phyloP scores from a whole-genome alignment of 2,329 filamentous ascomycete species.

The Botrytis galanthina region DNA sequence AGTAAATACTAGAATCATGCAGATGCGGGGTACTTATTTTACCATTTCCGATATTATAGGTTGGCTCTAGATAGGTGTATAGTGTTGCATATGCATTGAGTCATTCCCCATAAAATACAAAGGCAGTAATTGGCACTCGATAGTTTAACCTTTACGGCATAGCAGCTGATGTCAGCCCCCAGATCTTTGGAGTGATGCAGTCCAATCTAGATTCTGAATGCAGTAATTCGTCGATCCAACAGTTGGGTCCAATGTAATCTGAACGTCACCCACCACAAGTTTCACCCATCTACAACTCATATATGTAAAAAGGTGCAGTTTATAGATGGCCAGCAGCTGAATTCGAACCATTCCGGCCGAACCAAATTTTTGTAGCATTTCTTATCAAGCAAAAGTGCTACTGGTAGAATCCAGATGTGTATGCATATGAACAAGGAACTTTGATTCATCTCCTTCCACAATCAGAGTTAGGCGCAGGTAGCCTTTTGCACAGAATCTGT shows the following conservation, averaged over 20 bases:
- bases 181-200: not conserved
- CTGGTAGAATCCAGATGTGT: not conserved
- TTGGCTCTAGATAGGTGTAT: not conserved
- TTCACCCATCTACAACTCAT: not conserved
- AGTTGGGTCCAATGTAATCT: not conserved
- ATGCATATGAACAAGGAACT: not conserved
- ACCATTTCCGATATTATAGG: not conserved
- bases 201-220: not conserved
- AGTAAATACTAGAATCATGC: not conserved
- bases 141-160: not conserved
- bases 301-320: not conserved
- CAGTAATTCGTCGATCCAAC: not conserved
- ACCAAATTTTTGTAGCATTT: not conserved
- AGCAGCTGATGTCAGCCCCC: not conserved
- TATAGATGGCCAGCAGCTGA: rapidly evolving
- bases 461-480: not conserved
- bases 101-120: not conserved
- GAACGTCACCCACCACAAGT: not conserved
- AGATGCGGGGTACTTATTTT: not conserved
- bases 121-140: not conserved
- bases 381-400: not conserved
- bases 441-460: not conserved
- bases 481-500: not conserved
- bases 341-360: not conserved
- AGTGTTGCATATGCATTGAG: not conserved